Conservation (phyloP, 2,329 filamentous ascomycete species). For the Aspergillus transmontanensis region DNA sequence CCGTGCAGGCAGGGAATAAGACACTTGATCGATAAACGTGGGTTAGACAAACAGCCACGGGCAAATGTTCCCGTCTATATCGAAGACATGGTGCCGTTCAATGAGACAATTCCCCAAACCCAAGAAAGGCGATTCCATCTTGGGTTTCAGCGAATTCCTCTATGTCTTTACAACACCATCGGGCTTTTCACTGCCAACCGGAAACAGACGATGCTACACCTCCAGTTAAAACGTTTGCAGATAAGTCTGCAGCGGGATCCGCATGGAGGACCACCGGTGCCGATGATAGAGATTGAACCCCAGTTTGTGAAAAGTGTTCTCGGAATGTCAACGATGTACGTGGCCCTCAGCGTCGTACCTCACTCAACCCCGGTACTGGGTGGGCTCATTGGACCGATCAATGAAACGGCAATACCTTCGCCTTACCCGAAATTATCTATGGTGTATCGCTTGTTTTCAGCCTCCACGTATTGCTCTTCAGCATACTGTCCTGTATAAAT, state of each 20-base stretch:
- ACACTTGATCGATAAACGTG: constrained; percentile 20
- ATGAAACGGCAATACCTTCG: constrained; percentile 21
- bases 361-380: background rate
- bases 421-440: constrained; percentile 22
- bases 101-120: constrained; percentile 24
- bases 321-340: constrained; percentile 26
- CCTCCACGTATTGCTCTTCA: constrained; percentile 24
- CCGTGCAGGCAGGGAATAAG: constrained; percentile 17
- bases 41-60: constrained; percentile 18
- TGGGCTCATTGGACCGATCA: constrained; percentile 9
- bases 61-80: constrained; percentile 25
- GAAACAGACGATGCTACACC: constrained; percentile 21
- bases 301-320: constrained; percentile 27
- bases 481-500: constrained; percentile 25
- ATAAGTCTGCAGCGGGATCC: constrained; percentile 23
- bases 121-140: constrained; percentile 24
- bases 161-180: constrained; percentile 26
- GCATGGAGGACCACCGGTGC: constrained; percentile 19
- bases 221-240: constrained; percentile 25
- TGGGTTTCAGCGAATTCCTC: constrained; percentile 23
- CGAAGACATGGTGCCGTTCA: constrained; percentile 23
- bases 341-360: background rate
- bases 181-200: constrained; percentile 25
- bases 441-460: constrained; percentile 23
- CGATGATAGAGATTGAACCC: constrained; percentile 21